Percentiles rank a stretch among this genome's conserved stretches.
Evolutionary conservation across 352 stramenopile genomes (phyloP).

Genomic region (Thalassiosira pacifica): DNA sequence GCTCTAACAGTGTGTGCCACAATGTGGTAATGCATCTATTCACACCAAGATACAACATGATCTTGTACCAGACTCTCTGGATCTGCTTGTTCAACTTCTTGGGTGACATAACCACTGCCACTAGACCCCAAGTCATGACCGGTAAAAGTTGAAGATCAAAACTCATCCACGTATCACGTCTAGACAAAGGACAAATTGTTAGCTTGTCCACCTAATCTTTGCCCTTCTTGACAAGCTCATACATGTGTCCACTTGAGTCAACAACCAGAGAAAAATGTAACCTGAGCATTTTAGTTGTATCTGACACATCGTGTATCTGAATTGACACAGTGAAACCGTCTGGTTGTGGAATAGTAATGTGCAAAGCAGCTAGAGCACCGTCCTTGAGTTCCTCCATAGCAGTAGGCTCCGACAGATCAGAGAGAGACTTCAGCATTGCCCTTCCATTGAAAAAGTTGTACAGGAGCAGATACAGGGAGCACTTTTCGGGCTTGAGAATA

Average conservation of each 20-base stretch:
- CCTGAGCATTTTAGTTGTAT: background rate
- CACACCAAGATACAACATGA: background rate
- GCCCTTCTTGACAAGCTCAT: too few species aligned
- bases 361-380: background rate
- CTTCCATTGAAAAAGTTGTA: background rate
- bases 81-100: background rate
- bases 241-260: background rate
- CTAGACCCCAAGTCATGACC: background rate
- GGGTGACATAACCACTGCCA: background rate
- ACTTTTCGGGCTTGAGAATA: conserved; percentile 27
- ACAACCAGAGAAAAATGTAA: background rate
- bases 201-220: conserved; percentile 19
- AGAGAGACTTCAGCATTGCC: background rate
- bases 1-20: background rate
- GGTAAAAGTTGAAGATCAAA: background rate
- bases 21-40: conserved; percentile 15
- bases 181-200: background rate
- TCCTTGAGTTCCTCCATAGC: background rate
- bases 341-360: conserved; percentile 8
- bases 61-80: background rate
- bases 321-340: background rate
- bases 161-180: background rate
- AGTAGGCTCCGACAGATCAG: background rate
- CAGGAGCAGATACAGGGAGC: conserved; percentile 9
- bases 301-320: background rate